Conservation (phyloP, 2,329 filamentous ascomycete genomes). For the Penicillium brevicompactum region DNA sequence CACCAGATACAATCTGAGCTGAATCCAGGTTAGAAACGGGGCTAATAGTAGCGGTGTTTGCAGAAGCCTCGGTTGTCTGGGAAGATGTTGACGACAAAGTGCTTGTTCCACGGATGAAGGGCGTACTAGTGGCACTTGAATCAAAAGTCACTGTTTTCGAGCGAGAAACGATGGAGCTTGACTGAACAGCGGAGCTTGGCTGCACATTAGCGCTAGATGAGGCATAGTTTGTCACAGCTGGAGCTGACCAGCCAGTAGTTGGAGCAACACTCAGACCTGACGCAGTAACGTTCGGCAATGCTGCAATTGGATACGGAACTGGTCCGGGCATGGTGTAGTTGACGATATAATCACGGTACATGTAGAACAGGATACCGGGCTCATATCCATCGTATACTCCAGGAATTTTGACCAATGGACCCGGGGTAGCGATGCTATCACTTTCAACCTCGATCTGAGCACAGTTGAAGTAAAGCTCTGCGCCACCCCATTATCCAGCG, state of each 20-base stretch:
- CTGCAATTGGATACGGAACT: not conserved
- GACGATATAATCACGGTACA: slow-evolving; percentile 9
- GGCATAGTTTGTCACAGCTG: not conserved
- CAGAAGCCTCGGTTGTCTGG: too few relatives aligned
- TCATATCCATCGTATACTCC: slow-evolving; percentile 17
- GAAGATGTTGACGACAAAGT: not conserved
- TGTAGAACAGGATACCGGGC: slow-evolving; percentile 15
- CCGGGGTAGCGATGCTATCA: slow-evolving; percentile 35
- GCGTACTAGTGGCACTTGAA: not conserved
- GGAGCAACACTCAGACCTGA: slow-evolving; percentile 3
- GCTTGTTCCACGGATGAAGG: not conserved
- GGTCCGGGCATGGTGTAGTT: slow-evolving; percentile 12
- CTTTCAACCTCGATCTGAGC: slow-evolving; percentile 49
- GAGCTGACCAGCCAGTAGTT: not conserved
- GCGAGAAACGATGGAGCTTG: not conserved
- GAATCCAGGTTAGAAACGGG: not conserved
- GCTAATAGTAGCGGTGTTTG: too few relatives aligned
- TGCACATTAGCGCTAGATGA: not conserved
- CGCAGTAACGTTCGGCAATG: not conserved
- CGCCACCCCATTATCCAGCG: slow-evolving; percentile 43
- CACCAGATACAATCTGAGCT: not conserved
- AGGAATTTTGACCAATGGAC: slow-evolving; percentile 15
- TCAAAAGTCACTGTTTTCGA: not conserved
- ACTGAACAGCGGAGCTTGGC: not conserved
- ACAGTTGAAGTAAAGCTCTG: slow-evolving; percentile 52